These are phyloP conservation scores for Psophocarpus tetragonolobus DNA, from an alignment of 306 rosid genomes.

Conservation along the genomic window DNA sequence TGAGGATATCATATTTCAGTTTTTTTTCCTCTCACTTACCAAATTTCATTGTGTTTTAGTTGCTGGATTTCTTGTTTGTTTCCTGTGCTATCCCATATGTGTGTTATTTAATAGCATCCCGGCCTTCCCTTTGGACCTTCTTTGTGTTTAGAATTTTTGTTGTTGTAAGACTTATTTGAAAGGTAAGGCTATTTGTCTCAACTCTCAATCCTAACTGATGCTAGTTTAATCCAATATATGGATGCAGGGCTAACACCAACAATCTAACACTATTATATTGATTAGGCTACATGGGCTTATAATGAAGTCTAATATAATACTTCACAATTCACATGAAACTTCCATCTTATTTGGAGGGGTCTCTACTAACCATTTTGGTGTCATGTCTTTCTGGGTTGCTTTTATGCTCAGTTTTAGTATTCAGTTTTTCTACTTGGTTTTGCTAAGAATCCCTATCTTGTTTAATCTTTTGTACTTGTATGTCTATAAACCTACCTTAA, in stretches of 20 bases:
- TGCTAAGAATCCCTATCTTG: neutral
- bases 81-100: neutral
- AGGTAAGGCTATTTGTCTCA: neutral
- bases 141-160: neutral
- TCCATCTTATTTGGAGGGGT: neutral
- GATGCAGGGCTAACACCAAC: neutral
- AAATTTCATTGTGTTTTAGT: neutral
- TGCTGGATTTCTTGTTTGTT: neutral
- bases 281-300: neutral
- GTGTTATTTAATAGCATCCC: slow-evolving; percentile 8
- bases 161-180: neutral
- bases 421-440: neutral
- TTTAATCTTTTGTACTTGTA: neutral
- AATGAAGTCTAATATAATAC: slow-evolving; percentile 4
- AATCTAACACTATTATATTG: neutral
- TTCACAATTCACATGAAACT: neutral
- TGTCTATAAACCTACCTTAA: neutral
- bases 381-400: neutral
- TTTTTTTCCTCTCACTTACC: neutral
- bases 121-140: neutral
- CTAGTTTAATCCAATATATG: slow-evolving; percentile 20
- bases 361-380: neutral
- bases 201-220: slow-evolving; percentile 5
- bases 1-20: neutral
- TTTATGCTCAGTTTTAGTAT: neutral